Base-by-base conservation (phyloP, 2,329 filamentous ascomycete species). In the Aspergillus hortae region DNA sequence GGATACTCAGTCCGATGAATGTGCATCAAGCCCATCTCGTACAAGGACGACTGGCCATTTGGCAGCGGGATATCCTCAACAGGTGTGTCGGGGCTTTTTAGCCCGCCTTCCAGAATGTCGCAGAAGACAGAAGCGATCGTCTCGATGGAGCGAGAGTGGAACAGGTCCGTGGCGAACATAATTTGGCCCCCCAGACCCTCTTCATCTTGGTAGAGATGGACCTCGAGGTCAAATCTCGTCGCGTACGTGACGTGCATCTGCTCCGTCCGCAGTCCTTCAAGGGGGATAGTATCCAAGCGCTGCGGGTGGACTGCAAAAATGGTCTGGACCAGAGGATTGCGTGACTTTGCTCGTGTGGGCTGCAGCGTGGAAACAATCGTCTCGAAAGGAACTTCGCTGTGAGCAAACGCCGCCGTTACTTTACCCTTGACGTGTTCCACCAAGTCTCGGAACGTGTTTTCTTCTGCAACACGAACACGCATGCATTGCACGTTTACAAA, bases 211-310 rank as follows among this genome's bases (percentile, higher is more conserved):
- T 36, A 43, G 17, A 53, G 14, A 17, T 53, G 46, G 14, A 53
- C 46, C 17, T 49, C 33, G 14, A 53, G 51, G 23, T 49, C 46
- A 17, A 49, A 48, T 15, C 36, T 41, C 5, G 46, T 23, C 21
- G 35, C 19, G 30, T 36, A 7, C 21, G 21, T 23, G 5, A 23
- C 21, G 5, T 23, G 21, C 5, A 23, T 23, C 21, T 23, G 21
- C 21, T 23, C 21, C 21, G 21, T 23, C 21, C 5, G 21, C 5
- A 23, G 3, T 5, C 21, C 21, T 23, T 23, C 21, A 23, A 23
- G 21, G 21, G 21, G 21, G 5, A 23, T 23, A 5, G 35, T 14
- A n/a, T 42, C 4, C 17, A 15, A 14, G 9, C 43, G 23, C 21
- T 45, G 25, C 6, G 46, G 27, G 40, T 49, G 46, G 4, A 53